phyloP scores from a whole-genome alignment of 352 stramenopile species.

The Globisporangium paddicum region DNA sequence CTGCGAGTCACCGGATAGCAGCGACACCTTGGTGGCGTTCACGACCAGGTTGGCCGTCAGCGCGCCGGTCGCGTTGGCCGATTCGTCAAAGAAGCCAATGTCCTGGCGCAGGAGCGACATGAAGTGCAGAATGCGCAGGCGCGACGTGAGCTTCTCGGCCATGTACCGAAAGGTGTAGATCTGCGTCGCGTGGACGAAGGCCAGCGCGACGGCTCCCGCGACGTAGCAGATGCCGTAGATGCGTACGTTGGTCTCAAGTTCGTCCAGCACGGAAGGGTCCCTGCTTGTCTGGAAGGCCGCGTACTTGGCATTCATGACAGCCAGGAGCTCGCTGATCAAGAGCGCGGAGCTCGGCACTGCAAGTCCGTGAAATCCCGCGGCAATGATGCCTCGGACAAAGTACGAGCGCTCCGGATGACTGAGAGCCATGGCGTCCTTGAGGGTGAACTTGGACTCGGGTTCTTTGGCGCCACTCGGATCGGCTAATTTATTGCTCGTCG shows the following conservation, averaged over 20 bases:
- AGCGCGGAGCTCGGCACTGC: conserved; percentile 27
- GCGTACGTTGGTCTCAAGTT: conserved; percentile 19
- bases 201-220: conserved; percentile 22
- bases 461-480: background rate
- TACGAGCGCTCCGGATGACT: conserved; percentile 30
- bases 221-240: conserved; percentile 30
- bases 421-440: conserved; percentile 16
- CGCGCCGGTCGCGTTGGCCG: conserved; percentile 37
- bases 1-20: conserved; percentile 35
- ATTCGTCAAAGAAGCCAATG: conserved; percentile 68
- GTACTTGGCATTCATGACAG: conserved; percentile 29
- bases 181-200: conserved; percentile 27
- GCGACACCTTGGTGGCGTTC: conserved; percentile 40
- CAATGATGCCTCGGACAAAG: conserved; percentile 26
- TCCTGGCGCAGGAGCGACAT: conserved; percentile 36
- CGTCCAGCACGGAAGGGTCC: conserved; percentile 17
- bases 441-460: background rate
- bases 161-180: conserved; percentile 42
- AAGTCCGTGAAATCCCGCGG: conserved; percentile 22
- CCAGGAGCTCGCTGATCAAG: conserved; percentile 22
- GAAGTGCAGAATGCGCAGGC: conserved; percentile 45
- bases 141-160: conserved; percentile 44
- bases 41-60: conserved; percentile 51
- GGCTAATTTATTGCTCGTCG: background rate
- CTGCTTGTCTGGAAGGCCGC: conserved; percentile 16